Evolutionary conservation across 2,329 filamentous ascomycete species (phyloP), one percentile per base, ranked within the genome.

Genomic region (Polytolypa hystricis): DNA sequence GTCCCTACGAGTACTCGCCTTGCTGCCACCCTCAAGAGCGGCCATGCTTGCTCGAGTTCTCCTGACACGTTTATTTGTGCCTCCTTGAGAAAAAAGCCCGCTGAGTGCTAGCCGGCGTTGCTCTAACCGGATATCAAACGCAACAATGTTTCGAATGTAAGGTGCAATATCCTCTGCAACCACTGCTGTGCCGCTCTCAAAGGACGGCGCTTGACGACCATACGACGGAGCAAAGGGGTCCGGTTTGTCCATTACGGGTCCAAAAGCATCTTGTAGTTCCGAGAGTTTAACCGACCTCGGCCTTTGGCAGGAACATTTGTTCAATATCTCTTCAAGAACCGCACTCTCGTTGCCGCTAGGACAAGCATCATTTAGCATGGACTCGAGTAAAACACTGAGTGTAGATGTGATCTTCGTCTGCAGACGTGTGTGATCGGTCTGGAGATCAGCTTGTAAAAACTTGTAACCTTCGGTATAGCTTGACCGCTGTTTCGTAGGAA

Each of bases 71-170:
- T 81, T 81, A 10, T 56, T 57, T 1, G 56, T 56, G 0, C 70
- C 71, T 4, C 72, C 73, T 43, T 78, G 72, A 35, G 72, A 75
- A 9, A 83, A 59, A 1, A 85, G 56, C 37, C 67, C 75, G 45
- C 74, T 76, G 7, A 83, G 58, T 12, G 71, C 70, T 5, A 73
- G 55, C 8, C 84, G 73, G 44, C 84, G 74, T 42, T 75, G 66
- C 50, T 85, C 80, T 1, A 91, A 70, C 1, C 68, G 69, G 14
- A 76, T 64, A 48, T 96, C 89, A 52, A 80, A 82, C 0, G 77
- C 69, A 2, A 89, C 77, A 41, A 98, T 96, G 25, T 72, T 70
- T 8, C 93, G 81, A n/a, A 96, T 74, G 55, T 84, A 96, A 0
- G 93, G 91, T 0, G 86, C 87, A 2, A 96, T 67, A 44, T 98